phyloP scores from a whole-genome alignment of 805 yeast species.

The Saccharomyces eubayanus region DNA sequence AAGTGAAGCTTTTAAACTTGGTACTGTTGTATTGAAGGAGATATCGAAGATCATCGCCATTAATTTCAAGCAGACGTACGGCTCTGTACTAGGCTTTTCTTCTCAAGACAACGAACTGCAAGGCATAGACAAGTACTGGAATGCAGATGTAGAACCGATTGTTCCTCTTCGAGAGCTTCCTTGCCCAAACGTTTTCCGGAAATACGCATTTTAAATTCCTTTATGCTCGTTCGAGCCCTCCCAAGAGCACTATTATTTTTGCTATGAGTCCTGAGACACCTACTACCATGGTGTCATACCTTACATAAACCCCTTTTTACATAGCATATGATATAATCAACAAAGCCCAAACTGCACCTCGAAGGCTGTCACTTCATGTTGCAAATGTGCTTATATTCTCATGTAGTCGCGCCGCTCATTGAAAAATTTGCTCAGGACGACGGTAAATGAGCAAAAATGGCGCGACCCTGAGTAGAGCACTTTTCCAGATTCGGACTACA shows the following conservation, averaged over 20 bases:
- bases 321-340: not conserved
- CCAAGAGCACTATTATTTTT: not conserved
- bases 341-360: not conserved
- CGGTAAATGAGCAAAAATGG: not conserved
- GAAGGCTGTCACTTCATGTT: not conserved
- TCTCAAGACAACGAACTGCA: not conserved
- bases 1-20: conserved; percentile 35
- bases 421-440: not conserved
- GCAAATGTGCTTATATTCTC: not conserved
- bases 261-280: not conserved
- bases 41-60: conserved; percentile 21
- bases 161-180: not conserved
- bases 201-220: not conserved
- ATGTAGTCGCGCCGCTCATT: not conserved
- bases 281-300: not conserved
- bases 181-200: not conserved
- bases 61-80: conserved; percentile 6
- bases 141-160: conserved; percentile 1
- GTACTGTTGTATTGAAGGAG: conserved; percentile 31
- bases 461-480: not conserved
- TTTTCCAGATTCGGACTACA: not conserved
- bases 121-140: conserved; percentile 1
- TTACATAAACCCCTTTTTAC: not conserved
- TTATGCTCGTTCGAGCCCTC: not conserved
- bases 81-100: not conserved